Conservation (phyloP, 2,329 filamentous ascomycete genomes). For the Alternaria sp. region DNA sequence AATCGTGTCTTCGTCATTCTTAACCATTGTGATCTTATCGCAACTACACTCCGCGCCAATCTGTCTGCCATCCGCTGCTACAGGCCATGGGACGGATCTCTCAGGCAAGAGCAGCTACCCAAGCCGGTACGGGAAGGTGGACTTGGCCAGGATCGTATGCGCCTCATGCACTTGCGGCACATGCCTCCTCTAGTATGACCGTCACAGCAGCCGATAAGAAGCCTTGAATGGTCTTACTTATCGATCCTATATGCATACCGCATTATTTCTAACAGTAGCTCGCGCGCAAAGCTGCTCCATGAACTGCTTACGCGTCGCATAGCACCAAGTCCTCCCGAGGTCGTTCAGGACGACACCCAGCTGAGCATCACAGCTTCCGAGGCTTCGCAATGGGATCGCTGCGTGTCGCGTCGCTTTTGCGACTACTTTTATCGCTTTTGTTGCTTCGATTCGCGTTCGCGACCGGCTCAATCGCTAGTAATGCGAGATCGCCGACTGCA, state of each 20-base stretch:
- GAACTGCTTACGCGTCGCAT: neutral
- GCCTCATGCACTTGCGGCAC: conserved; percentile 21
- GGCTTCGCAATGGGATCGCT: neutral
- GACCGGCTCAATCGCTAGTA: conserved; percentile 9
- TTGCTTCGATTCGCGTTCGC: conserved; percentile 11
- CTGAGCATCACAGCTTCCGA: neutral
- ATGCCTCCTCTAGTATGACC: conserved; percentile 16
- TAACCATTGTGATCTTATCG: neutral
- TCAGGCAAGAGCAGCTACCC: neutral
- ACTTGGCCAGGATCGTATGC: conserved; percentile 23
- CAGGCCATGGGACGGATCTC: neutral
- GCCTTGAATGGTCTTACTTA: conserved; percentile 4
- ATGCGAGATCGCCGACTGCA: neutral
- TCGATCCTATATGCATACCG: conserved; percentile 8
- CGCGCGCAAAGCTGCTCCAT: conserved; percentile 15
- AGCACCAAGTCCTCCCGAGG: neutral
- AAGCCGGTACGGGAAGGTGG: conserved; percentile 7
- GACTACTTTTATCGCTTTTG: conserved; percentile 1
- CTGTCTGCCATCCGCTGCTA: neutral
- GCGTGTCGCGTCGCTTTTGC: conserved; percentile 8
- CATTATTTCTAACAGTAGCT: conserved; percentile 15
- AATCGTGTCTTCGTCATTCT: neutral
- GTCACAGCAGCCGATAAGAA: neutral
- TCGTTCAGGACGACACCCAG: neutral
- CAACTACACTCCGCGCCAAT: neutral